Conservation (phyloP, 257 asterid genomes). For the Cynanchum wilfordii region DNA sequence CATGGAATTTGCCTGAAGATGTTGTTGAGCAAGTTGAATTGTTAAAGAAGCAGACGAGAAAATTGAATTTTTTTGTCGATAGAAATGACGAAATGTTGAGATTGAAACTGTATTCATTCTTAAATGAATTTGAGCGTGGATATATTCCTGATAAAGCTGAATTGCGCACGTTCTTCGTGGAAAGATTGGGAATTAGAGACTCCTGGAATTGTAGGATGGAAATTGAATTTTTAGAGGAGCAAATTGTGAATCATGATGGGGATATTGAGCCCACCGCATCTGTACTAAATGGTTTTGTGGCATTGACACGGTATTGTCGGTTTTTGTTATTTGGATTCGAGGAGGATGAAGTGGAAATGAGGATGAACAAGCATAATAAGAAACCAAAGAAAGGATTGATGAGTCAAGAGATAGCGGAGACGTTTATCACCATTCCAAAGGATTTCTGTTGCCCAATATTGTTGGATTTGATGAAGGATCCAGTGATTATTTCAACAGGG, state of each 20-base stretch:
- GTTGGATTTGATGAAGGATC: conserved; percentile 83
- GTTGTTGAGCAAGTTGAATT: conserved; percentile 65
- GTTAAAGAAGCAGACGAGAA: conserved; percentile 57
- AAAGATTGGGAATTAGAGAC: conserved; percentile 46
- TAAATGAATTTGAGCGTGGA: conserved; percentile 70
- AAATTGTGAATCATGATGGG: conserved; percentile 72
- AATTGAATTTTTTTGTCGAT: conserved; percentile 47
- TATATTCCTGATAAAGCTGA: conserved; percentile 44
- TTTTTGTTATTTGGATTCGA: conserved; percentile 75
- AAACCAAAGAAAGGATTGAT: conserved; percentile 47
- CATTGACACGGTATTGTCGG: conserved; percentile 64
- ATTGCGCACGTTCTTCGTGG: conserved; percentile 45
- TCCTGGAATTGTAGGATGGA: conserved; percentile 57
- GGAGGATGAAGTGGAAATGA: conserved; percentile 62
- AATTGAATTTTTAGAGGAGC: conserved; percentile 89
- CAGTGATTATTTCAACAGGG: conserved; percentile 82
- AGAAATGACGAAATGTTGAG: conserved; percentile 54
- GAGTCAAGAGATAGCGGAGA: conserved; percentile 58
- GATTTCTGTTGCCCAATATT: conserved; percentile 87
- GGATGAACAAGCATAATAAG: conserved; percentile 41
- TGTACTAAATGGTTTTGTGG: conserved; percentile 66
- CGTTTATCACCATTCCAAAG: conserved; percentile 61
- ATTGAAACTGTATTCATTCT: conserved; percentile 52
- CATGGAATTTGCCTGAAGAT: conserved; percentile 48
- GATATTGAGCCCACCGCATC: conserved; percentile 71